Percentiles rank a stretch among this genome's conserved stretches.
Evolutionary conservation across 2,329 filamentous ascomycete genomes (phyloP).

Genomic region (Exophiala alcalophila): DNA sequence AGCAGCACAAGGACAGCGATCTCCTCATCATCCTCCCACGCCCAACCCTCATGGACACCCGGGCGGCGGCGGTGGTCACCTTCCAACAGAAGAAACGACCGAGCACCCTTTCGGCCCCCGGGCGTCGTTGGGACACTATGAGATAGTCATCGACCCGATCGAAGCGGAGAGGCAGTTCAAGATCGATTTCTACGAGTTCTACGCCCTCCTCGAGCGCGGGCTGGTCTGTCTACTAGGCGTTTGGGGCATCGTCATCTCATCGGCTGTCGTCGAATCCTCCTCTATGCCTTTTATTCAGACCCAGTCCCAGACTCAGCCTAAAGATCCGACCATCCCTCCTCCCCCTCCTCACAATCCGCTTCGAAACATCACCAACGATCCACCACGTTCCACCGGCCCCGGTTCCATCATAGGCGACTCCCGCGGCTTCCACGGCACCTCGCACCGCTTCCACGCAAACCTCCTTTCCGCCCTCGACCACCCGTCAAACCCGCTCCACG

Average conservation of each 20-base stretch:
- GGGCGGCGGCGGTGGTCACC: too few species aligned
- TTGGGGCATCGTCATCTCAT: slow-evolving; percentile 56
- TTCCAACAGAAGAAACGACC: background rate
- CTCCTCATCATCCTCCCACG: too few species aligned
- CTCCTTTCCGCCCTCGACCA: slow-evolving; percentile 62
- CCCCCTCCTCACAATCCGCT: background rate
- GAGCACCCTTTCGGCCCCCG: slow-evolving; percentile 5
- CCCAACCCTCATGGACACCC: background rate
- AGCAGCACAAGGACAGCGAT: background rate
- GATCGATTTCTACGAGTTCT: slow-evolving; percentile 74
- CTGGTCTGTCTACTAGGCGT: slow-evolving; percentile 65
- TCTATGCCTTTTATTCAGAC: too few species aligned
- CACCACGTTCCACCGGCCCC: slow-evolving; percentile 1
- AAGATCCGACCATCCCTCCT: background rate
- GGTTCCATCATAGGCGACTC: slow-evolving; percentile 29
- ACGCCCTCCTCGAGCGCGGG: slow-evolving; percentile 68
- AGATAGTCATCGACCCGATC: slow-evolving; percentile 24
- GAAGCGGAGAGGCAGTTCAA: slow-evolving; percentile 68
- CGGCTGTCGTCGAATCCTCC: slow-evolving; percentile 28
- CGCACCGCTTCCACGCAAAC: slow-evolving; percentile 66
- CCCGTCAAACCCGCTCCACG: slow-evolving; percentile 55
- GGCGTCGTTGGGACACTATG: slow-evolving; percentile 18
- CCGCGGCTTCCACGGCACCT: slow-evolving; percentile 23
- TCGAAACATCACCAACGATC: background rate
- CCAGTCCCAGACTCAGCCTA: slow-evolving; percentile 18